Conservation (phyloP, 192 early-diverging fungal species). For the Podila verticillata region DNA sequence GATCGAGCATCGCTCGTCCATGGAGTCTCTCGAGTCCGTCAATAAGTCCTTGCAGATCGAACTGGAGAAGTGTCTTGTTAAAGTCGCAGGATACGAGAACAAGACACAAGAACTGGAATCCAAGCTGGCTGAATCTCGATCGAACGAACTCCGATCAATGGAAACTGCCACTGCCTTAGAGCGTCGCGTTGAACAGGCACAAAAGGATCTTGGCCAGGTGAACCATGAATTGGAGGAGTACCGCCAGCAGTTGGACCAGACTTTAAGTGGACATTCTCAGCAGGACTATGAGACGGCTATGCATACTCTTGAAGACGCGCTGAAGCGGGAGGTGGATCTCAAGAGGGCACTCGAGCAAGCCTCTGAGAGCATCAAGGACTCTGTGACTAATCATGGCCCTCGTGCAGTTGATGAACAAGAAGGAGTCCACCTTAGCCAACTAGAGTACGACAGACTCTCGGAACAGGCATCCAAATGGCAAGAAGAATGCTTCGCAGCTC, state of each 20-base stretch:
- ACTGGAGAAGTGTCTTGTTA: neutral
- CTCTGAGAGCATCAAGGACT: neutral
- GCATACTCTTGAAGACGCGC: neutral
- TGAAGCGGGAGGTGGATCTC: conserved; percentile 6
- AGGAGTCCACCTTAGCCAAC: neutral
- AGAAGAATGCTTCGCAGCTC: conserved; percentile 24
- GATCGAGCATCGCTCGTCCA: neutral
- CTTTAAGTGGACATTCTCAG: too few species aligned
- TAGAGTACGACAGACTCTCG: conserved; percentile 1
- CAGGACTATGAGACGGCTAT: too few species aligned
- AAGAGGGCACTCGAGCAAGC: conserved; percentile 8
- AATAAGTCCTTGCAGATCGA: neutral
- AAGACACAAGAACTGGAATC: neutral
- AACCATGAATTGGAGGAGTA: too few species aligned
- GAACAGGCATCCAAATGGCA: conserved; percentile 16
- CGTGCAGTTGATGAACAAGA: neutral
- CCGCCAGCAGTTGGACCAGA: too few species aligned
- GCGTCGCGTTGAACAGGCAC: neutral
- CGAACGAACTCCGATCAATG: neutral
- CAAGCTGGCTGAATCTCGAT: neutral
- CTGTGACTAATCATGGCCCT: neutral
- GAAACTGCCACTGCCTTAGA: neutral
- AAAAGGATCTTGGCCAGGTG: too few species aligned
- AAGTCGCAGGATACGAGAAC: neutral
- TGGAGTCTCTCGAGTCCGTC: neutral